A percentile compares a stretch with the other conserved stretches of the same genome.
Evolutionary conservation across 2,329 filamentous ascomycete species (phyloP).

Genomic region (Allantophomopsis lycopodina): DNA sequence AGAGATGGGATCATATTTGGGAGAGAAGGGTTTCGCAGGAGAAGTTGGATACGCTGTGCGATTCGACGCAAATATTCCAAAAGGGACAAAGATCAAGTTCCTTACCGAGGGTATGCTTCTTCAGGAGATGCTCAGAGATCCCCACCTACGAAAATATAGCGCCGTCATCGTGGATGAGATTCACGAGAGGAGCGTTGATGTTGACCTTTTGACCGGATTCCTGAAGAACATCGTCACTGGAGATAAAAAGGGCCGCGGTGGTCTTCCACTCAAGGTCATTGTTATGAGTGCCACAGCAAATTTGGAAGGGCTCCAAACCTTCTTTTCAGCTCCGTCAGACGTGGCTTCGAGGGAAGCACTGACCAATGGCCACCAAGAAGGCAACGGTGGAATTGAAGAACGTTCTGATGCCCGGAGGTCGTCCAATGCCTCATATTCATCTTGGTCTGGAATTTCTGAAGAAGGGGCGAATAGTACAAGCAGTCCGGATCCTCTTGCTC

Average conservation of each 20-base stretch:
- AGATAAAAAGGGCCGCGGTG: slow-evolving; percentile 50
- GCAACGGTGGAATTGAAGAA: too few relatives aligned
- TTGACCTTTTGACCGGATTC: slow-evolving; percentile 83
- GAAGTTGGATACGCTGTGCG: slow-evolving; percentile 86
- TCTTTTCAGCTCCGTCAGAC: slow-evolving; percentile 38
- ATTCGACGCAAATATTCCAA: slow-evolving; percentile 79
- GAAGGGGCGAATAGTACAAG: background rate
- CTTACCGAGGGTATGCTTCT: slow-evolving; percentile 93
- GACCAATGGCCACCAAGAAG: background rate
- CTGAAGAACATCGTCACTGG: slow-evolving; percentile 60
- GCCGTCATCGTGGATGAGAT: slow-evolving; percentile 92
- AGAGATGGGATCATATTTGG: slow-evolving; percentile 59
- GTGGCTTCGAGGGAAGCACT: background rate
- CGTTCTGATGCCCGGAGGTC: background rate
- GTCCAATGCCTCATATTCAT: slow-evolving; percentile 1
- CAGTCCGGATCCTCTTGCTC: background rate
- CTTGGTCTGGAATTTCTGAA: slow-evolving; percentile 1
- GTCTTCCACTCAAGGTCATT: slow-evolving; percentile 70
- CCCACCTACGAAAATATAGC: slow-evolving; percentile 71
- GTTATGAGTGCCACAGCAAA: slow-evolving; percentile 97
- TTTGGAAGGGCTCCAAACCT: slow-evolving; percentile 61
- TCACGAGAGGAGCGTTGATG: slow-evolving; percentile 89
- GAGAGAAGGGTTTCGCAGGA: slow-evolving; percentile 29
- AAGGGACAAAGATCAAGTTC: slow-evolving; percentile 79
- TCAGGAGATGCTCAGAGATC: slow-evolving; percentile 83